Percentiles rank a stretch among this genome's conserved stretches.
Evolutionary conservation across 805 yeast species (phyloP).

Genomic region (Dipodascus albidus): DNA sequence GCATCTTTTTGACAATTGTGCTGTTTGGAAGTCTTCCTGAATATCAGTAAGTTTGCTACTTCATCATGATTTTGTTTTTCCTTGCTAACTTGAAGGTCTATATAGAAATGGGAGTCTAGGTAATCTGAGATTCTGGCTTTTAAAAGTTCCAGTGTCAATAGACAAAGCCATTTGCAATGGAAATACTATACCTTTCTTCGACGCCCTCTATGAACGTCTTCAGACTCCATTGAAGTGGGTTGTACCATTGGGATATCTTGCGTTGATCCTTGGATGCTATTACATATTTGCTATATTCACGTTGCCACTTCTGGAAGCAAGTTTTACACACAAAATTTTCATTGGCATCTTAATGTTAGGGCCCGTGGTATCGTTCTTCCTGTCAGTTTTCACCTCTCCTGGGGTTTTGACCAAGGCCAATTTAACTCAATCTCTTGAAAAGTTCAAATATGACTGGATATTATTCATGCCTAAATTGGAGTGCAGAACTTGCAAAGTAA

Average conservation of each 20-base stretch:
- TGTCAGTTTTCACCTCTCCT: conserved; percentile 28
- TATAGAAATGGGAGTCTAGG: conserved; percentile 17
- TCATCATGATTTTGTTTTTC: background rate
- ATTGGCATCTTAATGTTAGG: conserved; percentile 13
- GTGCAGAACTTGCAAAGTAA: conserved; percentile 38
- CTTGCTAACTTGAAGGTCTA: background rate
- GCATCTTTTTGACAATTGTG: conserved; percentile 20
- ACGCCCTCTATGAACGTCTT: background rate
- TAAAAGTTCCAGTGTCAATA: conserved; percentile 12
- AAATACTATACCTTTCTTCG: conserved; percentile 2
- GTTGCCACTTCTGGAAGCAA: conserved; percentile 5
- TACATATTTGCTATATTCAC: conserved; percentile 11
- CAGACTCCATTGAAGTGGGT: conserved; percentile 9
- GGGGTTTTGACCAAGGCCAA: conserved; percentile 24
- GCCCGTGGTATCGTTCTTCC: conserved; percentile 18
- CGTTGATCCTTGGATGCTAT: conserved; percentile 9
- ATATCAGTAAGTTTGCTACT: conserved; percentile 14
- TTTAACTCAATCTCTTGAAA: conserved; percentile 15
- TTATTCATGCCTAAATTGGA: conserved; percentile 37
- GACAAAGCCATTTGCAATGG: conserved; percentile 14
- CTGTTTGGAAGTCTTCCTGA: conserved; percentile 27
- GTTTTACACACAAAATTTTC: conserved; percentile 5
- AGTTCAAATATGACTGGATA: conserved; percentile 36
- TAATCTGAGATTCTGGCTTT: conserved; percentile 12
- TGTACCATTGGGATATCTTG: conserved; percentile 16